Evolutionary conservation across 805 yeast genomes (phyloP).

Genomic region (Zygosaccharomyces siamensis): DNA sequence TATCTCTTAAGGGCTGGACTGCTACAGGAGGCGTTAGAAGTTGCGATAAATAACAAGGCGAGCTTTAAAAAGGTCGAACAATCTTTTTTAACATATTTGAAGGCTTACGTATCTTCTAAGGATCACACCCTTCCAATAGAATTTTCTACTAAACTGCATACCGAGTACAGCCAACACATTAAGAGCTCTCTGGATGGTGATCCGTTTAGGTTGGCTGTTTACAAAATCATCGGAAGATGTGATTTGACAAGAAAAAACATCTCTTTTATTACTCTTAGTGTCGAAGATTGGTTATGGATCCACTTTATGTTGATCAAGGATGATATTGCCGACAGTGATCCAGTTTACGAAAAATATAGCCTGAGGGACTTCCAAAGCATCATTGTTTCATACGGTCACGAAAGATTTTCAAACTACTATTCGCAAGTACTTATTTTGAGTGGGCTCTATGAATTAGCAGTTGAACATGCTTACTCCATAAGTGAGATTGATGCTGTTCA

Average conservation of each 20-base stretch:
- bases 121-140: conserved; percentile 59
- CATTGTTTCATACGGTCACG: conserved; percentile 66
- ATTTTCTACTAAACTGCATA: conserved; percentile 60
- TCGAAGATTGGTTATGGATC: conserved; percentile 97
- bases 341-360: conserved; percentile 66
- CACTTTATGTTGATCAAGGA: conserved; percentile 76
- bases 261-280: conserved; percentile 66
- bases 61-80: conserved; percentile 81
- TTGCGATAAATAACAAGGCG: conserved; percentile 57
- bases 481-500: conserved; percentile 87
- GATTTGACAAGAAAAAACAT: conserved; percentile 61
- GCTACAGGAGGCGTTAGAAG: conserved; percentile 67
- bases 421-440: conserved; percentile 66
- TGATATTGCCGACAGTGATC: conserved; percentile 42
- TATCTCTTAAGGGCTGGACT: conserved; percentile 83
- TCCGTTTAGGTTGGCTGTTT: conserved; percentile 85
- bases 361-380: conserved; percentile 69
- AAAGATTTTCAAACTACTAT: conserved; percentile 66
- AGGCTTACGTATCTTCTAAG: conserved; percentile 55
- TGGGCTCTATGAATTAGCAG: conserved; percentile 80
- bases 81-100: conserved; percentile 73
- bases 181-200: conserved; percentile 65
- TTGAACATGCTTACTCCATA: conserved; percentile 47
- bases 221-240: conserved; percentile 90
- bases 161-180: conserved; percentile 82